Evolutionary conservation across 2,329 filamentous ascomycete species (phyloP).

Genomic region (Sporothrix brasiliensis): DNA sequence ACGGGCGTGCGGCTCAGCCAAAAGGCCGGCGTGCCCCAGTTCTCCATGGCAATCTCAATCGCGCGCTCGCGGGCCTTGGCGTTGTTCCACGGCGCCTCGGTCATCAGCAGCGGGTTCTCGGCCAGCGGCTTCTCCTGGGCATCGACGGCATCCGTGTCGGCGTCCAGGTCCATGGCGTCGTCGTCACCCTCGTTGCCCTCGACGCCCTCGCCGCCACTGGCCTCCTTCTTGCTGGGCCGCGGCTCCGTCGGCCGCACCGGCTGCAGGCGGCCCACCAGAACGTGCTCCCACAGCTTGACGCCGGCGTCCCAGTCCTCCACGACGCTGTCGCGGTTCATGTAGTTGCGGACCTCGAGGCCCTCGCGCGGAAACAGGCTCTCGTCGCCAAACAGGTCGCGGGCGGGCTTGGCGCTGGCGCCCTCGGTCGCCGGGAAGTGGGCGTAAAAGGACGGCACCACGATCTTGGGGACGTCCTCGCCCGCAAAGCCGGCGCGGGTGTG

Average conservation of each 20-base stretch:
- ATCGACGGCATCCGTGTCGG: conserved; percentile 66
- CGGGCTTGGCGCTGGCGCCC: conserved; percentile 43
- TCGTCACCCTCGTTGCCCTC: conserved; percentile 53
- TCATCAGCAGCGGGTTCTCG: conserved; percentile 90
- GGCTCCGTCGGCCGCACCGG: conserved; percentile 57
- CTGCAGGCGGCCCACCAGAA: conserved; percentile 85
- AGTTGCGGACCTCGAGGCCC: conserved; percentile 84
- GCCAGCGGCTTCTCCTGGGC: conserved; percentile 74
- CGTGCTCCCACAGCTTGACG: conserved; percentile 86
- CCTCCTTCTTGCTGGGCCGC: conserved; percentile 61
- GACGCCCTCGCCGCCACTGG: conserved; percentile 55
- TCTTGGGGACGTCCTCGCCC: conserved; percentile 95
- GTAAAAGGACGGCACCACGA: conserved; percentile 88
- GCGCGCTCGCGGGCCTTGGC: conserved; percentile 87
- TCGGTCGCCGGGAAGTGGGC: conserved; percentile 53
- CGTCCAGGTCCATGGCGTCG: conserved; percentile 65
- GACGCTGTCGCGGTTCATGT: conserved; percentile 83
- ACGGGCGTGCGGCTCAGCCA: conserved; percentile 90
- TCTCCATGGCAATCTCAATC: conserved; percentile 96
- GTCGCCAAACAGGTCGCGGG: conserved; percentile 78
- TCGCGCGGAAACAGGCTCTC: conserved; percentile 79
- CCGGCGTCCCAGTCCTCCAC: conserved; percentile 97
- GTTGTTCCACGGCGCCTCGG: conserved; percentile 90
- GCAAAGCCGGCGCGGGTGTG: conserved; percentile 93
- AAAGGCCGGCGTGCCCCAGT: conserved; percentile 92